These are phyloP conservation scores for Paecilomyces dactylethromorphus DNA, from an alignment of 2,329 filamentous ascomycete genomes.

Conservation along the genomic window DNA sequence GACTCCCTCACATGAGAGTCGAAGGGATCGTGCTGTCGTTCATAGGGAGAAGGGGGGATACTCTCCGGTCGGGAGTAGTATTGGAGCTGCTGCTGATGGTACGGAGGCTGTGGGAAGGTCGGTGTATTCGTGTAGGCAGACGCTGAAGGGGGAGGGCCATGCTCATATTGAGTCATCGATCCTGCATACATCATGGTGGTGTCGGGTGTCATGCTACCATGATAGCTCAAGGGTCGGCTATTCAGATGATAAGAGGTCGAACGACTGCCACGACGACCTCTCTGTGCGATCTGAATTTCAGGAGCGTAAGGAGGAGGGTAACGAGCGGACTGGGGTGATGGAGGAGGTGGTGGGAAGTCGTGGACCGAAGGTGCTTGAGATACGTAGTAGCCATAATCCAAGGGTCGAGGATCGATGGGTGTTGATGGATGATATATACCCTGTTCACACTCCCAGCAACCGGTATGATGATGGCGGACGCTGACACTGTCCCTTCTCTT, in stretches of 20 bases:
- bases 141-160: conserved; percentile 30
- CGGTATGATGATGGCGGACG: conserved; percentile 22
- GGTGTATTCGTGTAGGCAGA: conserved; percentile 28
- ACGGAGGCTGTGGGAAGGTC: conserved; percentile 25
- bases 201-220: conserved; percentile 26
- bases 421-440: conserved; percentile 26
- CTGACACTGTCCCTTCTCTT: conserved; percentile 25
- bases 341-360: conserved; percentile 22
- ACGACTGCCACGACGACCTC: conserved; percentile 20
- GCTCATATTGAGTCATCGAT: conserved; percentile 23
- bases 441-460: conserved; percentile 30
- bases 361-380: conserved; percentile 17
- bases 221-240: conserved; percentile 32
- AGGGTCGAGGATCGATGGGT: conserved; percentile 22
- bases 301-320: conserved; percentile 22
- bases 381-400: conserved; percentile 24
- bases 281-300: conserved; percentile 24
- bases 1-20: conserved; percentile 29
- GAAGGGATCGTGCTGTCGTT: conserved; percentile 26
- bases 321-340: conserved; percentile 15
- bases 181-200: conserved; percentile 24
- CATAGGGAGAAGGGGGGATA: conserved; percentile 13
- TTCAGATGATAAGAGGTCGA: conserved; percentile 31
- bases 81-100: conserved; percentile 17
- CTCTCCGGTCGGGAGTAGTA: conserved; percentile 23